phyloP scores from a whole-genome alignment of 2,329 filamentous ascomycete species.

The Diaporthe helianthi region DNA sequence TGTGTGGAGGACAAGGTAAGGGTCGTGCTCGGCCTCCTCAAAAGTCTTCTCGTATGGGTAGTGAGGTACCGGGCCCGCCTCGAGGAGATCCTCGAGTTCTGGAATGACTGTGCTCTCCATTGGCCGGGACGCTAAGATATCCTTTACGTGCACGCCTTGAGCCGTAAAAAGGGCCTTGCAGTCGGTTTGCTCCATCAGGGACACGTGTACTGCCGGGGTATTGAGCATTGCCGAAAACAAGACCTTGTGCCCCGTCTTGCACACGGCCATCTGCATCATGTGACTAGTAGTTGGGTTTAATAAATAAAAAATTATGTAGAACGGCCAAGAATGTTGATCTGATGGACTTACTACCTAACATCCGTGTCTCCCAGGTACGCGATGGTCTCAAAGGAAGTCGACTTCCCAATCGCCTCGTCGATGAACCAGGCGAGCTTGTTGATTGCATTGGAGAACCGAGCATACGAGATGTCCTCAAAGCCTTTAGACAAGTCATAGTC shows the following conservation, averaged over 20 bases:
- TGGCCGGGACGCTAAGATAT: constrained; percentile 34
- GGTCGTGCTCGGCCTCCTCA: constrained; percentile 35
- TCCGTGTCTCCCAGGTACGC: constrained; percentile 37
- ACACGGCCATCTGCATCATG: constrained; percentile 38
- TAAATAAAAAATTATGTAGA: too few species aligned
- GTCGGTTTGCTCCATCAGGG: constrained; percentile 37
- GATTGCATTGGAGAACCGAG: constrained; percentile 36
- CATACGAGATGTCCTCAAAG: constrained; percentile 38
- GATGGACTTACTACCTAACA: constrained; percentile 33
- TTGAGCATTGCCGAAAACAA: constrained; percentile 39
- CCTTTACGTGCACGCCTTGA: constrained; percentile 34
- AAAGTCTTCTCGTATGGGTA: constrained; percentile 38
- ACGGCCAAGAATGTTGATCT: too few species aligned
- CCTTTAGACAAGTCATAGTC: constrained; percentile 38
- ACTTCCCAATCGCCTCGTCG: constrained; percentile 33
- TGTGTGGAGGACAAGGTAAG: constrained; percentile 37
- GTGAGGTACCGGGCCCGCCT: constrained; percentile 24
- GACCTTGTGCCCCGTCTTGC: constrained; percentile 38
- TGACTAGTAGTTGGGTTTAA: too few species aligned
- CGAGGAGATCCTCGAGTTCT: constrained; percentile 34
- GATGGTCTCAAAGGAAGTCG: constrained; percentile 36
- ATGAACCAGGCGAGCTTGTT: constrained; percentile 38
- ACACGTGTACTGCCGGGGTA: constrained; percentile 35
- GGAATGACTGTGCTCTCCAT: constrained; percentile 36
- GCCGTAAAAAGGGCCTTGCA: constrained; percentile 36